These are phyloP conservation scores for Ballota nigra DNA, from an alignment of 257 asterid species.

Conservation along the genomic window DNA sequence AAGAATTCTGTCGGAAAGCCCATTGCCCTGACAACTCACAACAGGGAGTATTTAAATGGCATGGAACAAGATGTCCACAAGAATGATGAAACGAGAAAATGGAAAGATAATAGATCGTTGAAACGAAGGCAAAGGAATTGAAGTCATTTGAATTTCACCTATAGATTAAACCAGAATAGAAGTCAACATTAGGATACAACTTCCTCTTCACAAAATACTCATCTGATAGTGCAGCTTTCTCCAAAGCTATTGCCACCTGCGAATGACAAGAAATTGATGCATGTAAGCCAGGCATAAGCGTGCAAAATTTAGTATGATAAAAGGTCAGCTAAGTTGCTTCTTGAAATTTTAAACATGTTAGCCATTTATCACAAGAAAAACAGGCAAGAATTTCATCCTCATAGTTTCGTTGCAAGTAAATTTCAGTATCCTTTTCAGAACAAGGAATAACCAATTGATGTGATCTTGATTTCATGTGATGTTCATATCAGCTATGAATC, in stretches of 20 bases:
- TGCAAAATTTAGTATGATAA: background rate
- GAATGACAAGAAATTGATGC: conserved; percentile 13
- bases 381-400: background rate
- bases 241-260: conserved; percentile 97
- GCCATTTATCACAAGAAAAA: background rate
- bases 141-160: conserved; percentile 41
- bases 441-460: background rate
- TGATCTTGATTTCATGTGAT: background rate
- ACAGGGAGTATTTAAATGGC: background rate
- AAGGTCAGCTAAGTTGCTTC: background rate
- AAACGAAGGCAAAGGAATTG: background rate
- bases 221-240: conserved; percentile 92
- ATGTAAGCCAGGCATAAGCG: background rate
- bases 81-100: background rate
- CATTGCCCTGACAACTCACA: conserved; percentile 68
- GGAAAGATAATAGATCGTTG: background rate
- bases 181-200: conserved; percentile 95
- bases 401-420: too few species aligned
- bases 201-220: conserved; percentile 94
- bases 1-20: conserved; percentile 98
- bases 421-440: too few species aligned
- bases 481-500: too few species aligned
- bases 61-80: background rate
- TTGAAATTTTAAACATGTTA: background rate
- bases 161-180: conserved; percentile 94